Base-by-base conservation (phyloP, 225 moss, liverwort and hornwort genomes). In the Anthoceros angustus region DNA sequence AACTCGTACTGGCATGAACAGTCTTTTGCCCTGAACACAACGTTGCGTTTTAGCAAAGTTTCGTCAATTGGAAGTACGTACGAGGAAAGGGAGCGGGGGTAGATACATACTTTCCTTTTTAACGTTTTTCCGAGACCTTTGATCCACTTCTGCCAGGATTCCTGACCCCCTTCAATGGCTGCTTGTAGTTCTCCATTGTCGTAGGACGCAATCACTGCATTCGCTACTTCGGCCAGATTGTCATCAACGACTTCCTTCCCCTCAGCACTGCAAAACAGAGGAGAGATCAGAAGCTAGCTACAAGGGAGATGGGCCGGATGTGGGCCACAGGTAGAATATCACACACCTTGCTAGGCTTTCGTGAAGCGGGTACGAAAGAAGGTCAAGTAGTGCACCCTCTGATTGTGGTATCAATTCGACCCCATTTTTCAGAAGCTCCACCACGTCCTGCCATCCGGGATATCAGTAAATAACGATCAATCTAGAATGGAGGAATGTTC, bases 1-100 rank as follows among this genome's bases (percentile, higher is more conserved):
- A 74, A 98, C 86, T 39, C 98, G 84, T 40, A 98, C 66, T 42
- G 91, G 98, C 98, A 98, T 98, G 62, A 92, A 98, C 68, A 98
- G 75, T 39, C 86, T 82, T 71, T 98, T 98, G 41, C 98, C 98
- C 98, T 95, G 86, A 49, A 14, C 41, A 41, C 10, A 25, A 21
- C 15, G 32, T 18, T 4, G 67, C 10, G 11, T 42, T 42, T 42
- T 26, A 43, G 43, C 55, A 26, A 41, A 65, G 5, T 23, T 4
- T 21, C 14, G 42, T 43, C n/a, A 0, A 70, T 23, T 25, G n/a
- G 2, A 9, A 64, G 21, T 43, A 9, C 49, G 18, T 11, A 10
- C n/a, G 42, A 64, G 14, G 66, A 12, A 12, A 10, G n/a, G 7
- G 12, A 42, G 24, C 23, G n/a, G 46, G 60, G 39, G 18, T 63